phyloP scores from a whole-genome alignment of 805 yeast species.

The Pichia paraexigua region DNA sequence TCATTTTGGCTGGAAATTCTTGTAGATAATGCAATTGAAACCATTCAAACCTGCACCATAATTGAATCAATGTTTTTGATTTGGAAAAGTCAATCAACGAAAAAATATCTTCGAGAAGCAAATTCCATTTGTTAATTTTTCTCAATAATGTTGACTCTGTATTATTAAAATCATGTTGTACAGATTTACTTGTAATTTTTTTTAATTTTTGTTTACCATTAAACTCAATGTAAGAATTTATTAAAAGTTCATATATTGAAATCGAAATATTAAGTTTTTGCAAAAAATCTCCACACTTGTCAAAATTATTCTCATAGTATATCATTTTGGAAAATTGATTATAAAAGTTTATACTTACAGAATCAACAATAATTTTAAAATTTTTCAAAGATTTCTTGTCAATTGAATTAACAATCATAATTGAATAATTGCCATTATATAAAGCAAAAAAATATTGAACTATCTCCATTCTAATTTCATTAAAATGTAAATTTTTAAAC shows the following conservation, averaged over 20 bases:
- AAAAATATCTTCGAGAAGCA: conserved; percentile 27
- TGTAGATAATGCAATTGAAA: conserved; percentile 37
- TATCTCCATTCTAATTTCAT: conserved; percentile 22
- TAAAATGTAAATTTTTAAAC: conserved; percentile 17
- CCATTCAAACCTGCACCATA: conserved; percentile 40
- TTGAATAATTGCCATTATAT: background rate
- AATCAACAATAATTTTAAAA: conserved; percentile 20
- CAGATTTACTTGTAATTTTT: conserved; percentile 14
- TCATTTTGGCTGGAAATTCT: conserved; percentile 17
- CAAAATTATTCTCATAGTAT: background rate
- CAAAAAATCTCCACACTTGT: background rate
- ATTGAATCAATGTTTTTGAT: conserved; percentile 5
- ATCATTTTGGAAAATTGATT: conserved; percentile 12
- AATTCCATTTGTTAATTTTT: conserved; percentile 43
- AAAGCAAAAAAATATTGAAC: conserved; percentile 19
- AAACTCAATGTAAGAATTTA: conserved; percentile 34
- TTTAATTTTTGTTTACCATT: conserved; percentile 19
- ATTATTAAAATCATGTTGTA: conserved; percentile 26
- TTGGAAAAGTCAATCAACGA: background rate
- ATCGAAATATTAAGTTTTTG: conserved; percentile 21
- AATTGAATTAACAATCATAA: background rate
- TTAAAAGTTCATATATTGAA: conserved; percentile 36
- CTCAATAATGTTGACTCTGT: conserved; percentile 33
- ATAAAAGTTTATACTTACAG: conserved; percentile 20
- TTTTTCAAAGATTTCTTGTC: conserved; percentile 13